Evolutionary conservation across 805 yeast species (phyloP), one percentile per base, ranked within the genome.

Genomic region (Metschnikowia drakensbergensis): DNA sequence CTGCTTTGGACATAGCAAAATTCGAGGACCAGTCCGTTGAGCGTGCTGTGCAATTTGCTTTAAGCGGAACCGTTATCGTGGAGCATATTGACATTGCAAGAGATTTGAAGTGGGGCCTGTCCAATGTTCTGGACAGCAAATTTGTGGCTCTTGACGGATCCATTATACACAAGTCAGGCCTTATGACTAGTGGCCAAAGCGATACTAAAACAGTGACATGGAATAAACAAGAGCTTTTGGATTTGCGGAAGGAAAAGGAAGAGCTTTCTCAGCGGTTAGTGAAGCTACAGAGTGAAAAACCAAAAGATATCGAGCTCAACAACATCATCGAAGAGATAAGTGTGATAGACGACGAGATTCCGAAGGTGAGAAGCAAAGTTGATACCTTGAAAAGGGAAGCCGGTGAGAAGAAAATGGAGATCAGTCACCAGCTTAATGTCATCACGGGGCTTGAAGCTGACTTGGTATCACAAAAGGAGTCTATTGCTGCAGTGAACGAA

Each of bases 111-210:
- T 88, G 96, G 92, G 48, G 52, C 17, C 41, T 46, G 10, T 37
- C 53, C 10, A 37, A 42, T 4, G 66, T 81, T 28, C 35, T 70
- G 5, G 76, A 76, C 42, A 81, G 80, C 36, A 89, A 87, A 63
- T 64, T 86, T 42, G 96, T 91, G 2, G 80, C 96, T 0, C 59
- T 88, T 10, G 89, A 88, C 43, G 99, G 99, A 1, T 80, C 92
- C 0, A 72, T 90, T 29, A 86, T 94, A 41, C 89, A 88, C 61
- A 82, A 81, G 58, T 83, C 92, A 4, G 96, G 96, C 5, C 73
- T 90, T 33, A 88, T 94, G 96, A 86, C 97, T 6, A 97, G 97
- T 63, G 97, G 97, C 55, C 69, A 74, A 28, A 74, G 81, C 5
- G 37, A 32, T 26, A 72, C 72, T 35, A 61, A 56, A 22, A 66